Evolutionary conservation across 2,329 filamentous ascomycete species (phyloP), one percentile per base, ranked within the genome.

Genomic region (Trichophyton schoenleinii): DNA sequence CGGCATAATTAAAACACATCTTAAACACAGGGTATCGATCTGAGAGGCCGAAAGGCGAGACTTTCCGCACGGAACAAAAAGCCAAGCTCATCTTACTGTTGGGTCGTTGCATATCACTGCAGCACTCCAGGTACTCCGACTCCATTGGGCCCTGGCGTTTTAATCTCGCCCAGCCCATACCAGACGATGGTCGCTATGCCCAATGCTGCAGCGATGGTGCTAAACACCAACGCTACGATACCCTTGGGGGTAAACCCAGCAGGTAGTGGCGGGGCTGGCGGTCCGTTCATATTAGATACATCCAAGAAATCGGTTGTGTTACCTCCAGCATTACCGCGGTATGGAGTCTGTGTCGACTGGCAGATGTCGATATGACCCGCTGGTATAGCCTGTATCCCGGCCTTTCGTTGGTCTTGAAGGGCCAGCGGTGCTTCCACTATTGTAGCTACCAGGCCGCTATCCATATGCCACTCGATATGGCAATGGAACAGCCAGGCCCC

Each of bases 221-320:
- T 89, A 69, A 91, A 88, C 2, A 85, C 84, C 65, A 92, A 74
- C 22, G 88, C 88, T 6, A 89, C 80, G 41, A 87, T 87, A 3
- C 88, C 88, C 34, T 80, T 79, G 0, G 83, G 70, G 0, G 85
- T 88, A 70, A 91, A 90, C 1, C 88, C 88, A 1, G 75, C 78
- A 0, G 87, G 87, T 13, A 91, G 70, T 36, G 25, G 28, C 42
- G 75, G 78, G 0, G 72, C 72, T 0, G 83, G 81, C 1, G 79
- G 77, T 46, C 68, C 72, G 63, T 84, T 85, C 70, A 87, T 75
- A 13, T 85, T 85, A 0, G 70, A 73, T 2, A 89, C 74, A 64
- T 92, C 81, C 0, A 87, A 72, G 4, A 83, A 75, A 67, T 91
- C 74, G 0, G 74, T 70, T 0, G 80, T 84, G 68, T 91, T 89